These are phyloP conservation scores for Fusarium annulatum DNA, from an alignment of 2,329 filamentous ascomycete genomes.

Conservation along the genomic window DNA sequence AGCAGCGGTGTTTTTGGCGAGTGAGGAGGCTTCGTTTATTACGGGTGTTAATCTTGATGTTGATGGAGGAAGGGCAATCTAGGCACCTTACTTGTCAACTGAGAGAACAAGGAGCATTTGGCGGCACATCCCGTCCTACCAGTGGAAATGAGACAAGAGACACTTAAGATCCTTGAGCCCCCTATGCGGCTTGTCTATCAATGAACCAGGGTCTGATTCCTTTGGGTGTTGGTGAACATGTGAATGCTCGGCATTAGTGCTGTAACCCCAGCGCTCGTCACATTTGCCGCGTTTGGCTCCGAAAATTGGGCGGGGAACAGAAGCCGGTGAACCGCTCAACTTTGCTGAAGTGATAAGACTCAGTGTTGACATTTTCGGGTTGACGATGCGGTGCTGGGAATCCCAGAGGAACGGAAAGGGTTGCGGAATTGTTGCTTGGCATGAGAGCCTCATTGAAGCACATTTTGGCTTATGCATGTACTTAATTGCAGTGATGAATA, in stretches of 20 bases:
- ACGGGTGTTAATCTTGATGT: constrained; percentile 76
- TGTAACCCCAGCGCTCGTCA: neutral
- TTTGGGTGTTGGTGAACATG: neutral
- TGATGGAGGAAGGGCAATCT: constrained; percentile 40
- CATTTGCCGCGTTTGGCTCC: neutral
- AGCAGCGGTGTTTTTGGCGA: constrained; percentile 75
- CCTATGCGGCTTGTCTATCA: neutral
- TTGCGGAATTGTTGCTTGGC: neutral
- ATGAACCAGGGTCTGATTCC: neutral
- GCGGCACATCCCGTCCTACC: neutral
- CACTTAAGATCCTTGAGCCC: neutral
- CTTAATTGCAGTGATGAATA: fast-evolving
- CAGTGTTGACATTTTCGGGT: neutral
- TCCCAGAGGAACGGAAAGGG: neutral
- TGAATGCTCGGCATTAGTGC: neutral
- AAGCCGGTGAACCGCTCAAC: fast-evolving
- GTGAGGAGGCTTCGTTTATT: constrained; percentile 77
- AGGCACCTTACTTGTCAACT: neutral
- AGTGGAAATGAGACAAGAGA: neutral
- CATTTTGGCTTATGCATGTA: neutral
- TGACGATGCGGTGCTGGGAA: too few species aligned
- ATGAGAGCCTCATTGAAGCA: neutral
- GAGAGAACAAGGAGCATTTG: neutral
- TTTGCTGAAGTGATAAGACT: neutral
- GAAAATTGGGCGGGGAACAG: neutral